These are phyloP conservation scores for Hyphodiscus hymeniophilus DNA, from an alignment of 495 filamentous ascomycete species.

Conservation along the genomic window DNA sequence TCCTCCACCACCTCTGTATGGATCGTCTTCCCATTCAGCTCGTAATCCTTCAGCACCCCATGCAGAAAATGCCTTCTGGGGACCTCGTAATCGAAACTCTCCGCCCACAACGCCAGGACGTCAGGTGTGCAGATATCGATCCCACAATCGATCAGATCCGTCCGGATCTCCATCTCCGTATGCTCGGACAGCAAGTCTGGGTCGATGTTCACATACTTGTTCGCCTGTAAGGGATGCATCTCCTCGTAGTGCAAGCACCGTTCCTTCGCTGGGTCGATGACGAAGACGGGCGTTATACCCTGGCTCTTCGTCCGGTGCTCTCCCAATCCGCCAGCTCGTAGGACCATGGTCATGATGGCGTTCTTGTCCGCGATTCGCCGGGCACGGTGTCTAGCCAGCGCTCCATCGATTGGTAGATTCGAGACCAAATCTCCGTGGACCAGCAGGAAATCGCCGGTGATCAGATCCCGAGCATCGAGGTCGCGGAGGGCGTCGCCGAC, in stretches of 20 bases:
- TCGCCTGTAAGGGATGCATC: constrained; percentile 39
- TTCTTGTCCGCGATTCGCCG: constrained; percentile 81
- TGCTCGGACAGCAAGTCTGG: constrained; percentile 56
- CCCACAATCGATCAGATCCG: constrained; percentile 86
- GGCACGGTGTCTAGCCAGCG: constrained; percentile 69
- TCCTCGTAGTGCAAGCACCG: constrained; percentile 94
- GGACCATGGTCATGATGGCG: constrained; percentile 96
- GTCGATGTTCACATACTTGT: constrained; percentile 58
- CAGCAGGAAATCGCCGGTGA: constrained; percentile 84
- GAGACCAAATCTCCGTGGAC: constrained; percentile 93
- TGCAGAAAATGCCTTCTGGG: constrained; percentile 83
- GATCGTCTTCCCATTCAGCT: constrained; percentile 92
- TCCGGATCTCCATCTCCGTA: constrained; percentile 67
- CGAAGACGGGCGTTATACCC: constrained; percentile 70
- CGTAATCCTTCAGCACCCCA: constrained; percentile 90
- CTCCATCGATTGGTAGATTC: constrained; percentile 74
- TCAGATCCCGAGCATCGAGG: constrained; percentile 76
- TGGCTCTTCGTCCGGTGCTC: constrained; percentile 66
- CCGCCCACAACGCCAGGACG: constrained; percentile 88
- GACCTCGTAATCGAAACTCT: constrained; percentile 93
- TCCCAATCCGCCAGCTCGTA: constrained; percentile 64
- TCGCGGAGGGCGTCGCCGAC: constrained; percentile 95
- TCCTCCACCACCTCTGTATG: constrained; percentile 80
- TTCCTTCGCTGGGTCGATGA: constrained; percentile 71
- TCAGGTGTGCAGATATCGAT: constrained; percentile 98